These are phyloP conservation scores for Cucumis hystrix DNA, from an alignment of 306 rosid species.

Conservation along the genomic window DNA sequence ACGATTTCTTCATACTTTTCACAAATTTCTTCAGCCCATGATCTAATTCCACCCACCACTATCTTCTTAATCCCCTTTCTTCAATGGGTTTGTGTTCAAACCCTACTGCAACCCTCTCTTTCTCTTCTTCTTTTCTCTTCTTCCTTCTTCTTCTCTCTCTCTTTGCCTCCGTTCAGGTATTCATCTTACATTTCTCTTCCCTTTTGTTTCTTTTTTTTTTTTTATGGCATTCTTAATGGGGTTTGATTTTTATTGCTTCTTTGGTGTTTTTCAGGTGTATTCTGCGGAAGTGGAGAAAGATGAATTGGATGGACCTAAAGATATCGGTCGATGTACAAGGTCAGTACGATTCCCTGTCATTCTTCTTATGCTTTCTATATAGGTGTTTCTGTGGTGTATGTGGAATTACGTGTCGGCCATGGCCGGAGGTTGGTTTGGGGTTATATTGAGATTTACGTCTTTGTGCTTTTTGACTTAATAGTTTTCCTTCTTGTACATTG, in stretches of 20 bases:
- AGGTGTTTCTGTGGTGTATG: neutral
- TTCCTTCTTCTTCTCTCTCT: neutral
- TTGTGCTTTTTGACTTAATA: neutral
- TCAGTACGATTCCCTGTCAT: neutral
- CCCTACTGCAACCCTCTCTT: neutral
- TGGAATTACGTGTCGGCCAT: neutral
- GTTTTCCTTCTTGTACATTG: neutral
- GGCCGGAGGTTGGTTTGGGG: neutral
- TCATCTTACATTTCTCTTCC: neutral
- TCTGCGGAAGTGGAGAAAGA: conserved; percentile 22
- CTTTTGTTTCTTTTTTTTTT: neutral
- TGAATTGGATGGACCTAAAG: conserved; percentile 33
- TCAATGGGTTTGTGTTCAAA: conserved; percentile 11
- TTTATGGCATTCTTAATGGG: neutral
- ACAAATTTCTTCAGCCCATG: no score
- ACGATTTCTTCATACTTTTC: no score
- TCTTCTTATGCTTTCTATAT: neutral
- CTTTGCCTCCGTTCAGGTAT: conserved; percentile 24
- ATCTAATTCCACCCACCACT: neutral
- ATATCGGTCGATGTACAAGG: conserved; percentile 91
- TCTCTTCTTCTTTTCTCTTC: conserved; percentile 1
- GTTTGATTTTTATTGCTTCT: conserved; percentile 4
- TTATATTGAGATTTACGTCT: neutral
- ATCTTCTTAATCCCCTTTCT: neutral
- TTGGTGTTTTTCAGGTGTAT: conserved; percentile 31